Base-by-base conservation (phyloP, 495 filamentous ascomycete genomes). In the Penicillium alfredii region DNA sequence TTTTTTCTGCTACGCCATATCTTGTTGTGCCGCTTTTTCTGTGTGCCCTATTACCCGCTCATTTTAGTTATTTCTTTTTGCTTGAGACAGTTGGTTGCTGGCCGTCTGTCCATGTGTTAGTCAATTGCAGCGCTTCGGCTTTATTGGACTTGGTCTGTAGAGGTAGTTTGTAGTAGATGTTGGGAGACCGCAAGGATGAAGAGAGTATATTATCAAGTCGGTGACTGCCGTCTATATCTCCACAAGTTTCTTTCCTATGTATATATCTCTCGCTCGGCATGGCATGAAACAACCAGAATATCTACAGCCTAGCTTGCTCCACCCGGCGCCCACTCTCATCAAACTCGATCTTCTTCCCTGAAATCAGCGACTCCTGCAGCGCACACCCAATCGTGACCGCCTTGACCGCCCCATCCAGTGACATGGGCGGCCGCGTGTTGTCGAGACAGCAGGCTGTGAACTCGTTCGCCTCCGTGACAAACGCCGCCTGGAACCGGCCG, bases 381-480 rank as follows among this genome's bases (percentile, higher is more conserved):
- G 55, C 63, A 23, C 50, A 45, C 1, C 55, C 64, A 44, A 68
- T 64, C 30, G 44, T 38, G 35, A 64, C 40, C 18, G 43, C 55
- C 37, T 49, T 61, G 3, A 63, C 37, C 8, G 47, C 61, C 5
- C 40, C 29, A n/a, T 61, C 51, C 34, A 69, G 23, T 13, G 38
- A 35, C 30, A 78, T 56, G 13, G 76, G 76, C 38, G 76, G 34
- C 40, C 54, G 41, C 24, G 39, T 64, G 31, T 69, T 57, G 42
- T 78, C 74, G 35, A 80, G 41, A 43, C 65, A 69, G 13, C 54
- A 55, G 18, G 55, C 68, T n/a, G 68, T 72, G 38, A 75, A 79
- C 53, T 78, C 71, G 18, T 72, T 72, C 19, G 69, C 66, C 54
- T 79, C 76, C 1, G 51, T 68, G 31, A 78, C 66, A 52, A 79